Conservation (phyloP, 306 rosid genomes). For the Lathyrus tuberosus region DNA sequence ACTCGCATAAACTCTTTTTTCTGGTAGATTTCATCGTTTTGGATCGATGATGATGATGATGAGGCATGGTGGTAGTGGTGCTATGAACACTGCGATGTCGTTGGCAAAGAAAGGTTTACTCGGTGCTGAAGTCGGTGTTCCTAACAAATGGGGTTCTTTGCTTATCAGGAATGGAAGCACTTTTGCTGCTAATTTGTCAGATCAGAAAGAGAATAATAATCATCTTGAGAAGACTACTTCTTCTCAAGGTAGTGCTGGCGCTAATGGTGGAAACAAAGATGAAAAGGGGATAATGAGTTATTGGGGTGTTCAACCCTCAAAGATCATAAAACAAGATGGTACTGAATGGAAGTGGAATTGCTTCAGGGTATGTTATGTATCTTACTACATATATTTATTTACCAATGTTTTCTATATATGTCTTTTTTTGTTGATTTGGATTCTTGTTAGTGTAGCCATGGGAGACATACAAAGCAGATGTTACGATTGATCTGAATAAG, state of each 20-base stretch:
- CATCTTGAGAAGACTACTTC: background rate
- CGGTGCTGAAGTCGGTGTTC: constrained; percentile 9
- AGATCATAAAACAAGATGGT: constrained; percentile 56
- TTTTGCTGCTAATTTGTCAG: constrained; percentile 26
- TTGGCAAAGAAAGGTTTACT: constrained; percentile 34
- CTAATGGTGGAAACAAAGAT: constrained; percentile 35
- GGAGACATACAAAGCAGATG: constrained; percentile 72
- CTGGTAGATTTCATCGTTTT: background rate
- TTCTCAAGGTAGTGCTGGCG: background rate
- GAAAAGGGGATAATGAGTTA: constrained; percentile 51
- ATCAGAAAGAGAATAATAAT: constrained; percentile 41
- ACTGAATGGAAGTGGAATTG: constrained; percentile 77
- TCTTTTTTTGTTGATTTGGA: background rate
- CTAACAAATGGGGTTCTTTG: constrained; percentile 3
- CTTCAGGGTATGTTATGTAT: constrained; percentile 61
- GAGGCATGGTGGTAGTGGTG: constrained; percentile 33
- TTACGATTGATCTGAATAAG: constrained; percentile 62
- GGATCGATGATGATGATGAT: constrained; percentile 43
- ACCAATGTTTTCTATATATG: too few relatives aligned
- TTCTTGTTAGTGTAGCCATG: constrained; percentile 51
- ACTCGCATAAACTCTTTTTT: background rate
- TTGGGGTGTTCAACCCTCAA: constrained; percentile 59
- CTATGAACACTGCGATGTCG: background rate
- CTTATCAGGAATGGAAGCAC: constrained; percentile 40
- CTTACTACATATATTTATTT: background rate